Evolutionary conservation across 2,329 filamentous ascomycete species (phyloP).

Genomic region (Aspergillus clavatus): DNA sequence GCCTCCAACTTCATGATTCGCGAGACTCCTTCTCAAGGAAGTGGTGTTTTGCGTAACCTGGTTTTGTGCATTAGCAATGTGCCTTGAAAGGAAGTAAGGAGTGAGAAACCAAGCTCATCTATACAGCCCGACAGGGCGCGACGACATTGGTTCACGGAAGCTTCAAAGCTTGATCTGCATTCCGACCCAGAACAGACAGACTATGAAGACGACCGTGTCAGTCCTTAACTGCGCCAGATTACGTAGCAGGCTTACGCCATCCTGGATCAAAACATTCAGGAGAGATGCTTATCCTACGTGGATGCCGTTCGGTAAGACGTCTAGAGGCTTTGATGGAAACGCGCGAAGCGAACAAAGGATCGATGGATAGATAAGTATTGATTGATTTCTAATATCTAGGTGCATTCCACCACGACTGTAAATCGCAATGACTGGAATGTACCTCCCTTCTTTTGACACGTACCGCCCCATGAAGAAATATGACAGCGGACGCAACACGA

Average conservation of each 20-base stretch:
- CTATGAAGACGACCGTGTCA: conserved; percentile 1
- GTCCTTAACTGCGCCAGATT: background rate
- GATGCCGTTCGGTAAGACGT: no score
- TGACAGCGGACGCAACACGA: conserved; percentile 41
- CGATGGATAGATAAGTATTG: no score
- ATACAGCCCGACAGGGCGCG: background rate
- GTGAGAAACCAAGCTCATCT: background rate
- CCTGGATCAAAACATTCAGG: no score
- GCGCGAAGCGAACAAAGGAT: no score
- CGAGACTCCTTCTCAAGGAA: background rate
- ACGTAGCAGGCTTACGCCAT: background rate
- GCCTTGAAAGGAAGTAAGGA: conserved; percentile 3
- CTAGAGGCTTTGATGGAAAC: no score
- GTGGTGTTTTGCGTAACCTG: background rate
- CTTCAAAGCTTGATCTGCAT: background rate
- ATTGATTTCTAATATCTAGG: no score
- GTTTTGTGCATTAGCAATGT: conserved; percentile 1
- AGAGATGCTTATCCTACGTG: no score
- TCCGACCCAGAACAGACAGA: background rate
- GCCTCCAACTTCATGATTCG: background rate
- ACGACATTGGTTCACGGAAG: background rate
- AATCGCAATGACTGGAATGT: conserved; percentile 28
- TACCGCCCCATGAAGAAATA: conserved; percentile 29
- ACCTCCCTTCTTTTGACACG: conserved; percentile 44
- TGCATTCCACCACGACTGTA: background rate